These are phyloP conservation scores for Chiua virens DNA, from an alignment of 768 basidiomycete species.

Conservation along the genomic window DNA sequence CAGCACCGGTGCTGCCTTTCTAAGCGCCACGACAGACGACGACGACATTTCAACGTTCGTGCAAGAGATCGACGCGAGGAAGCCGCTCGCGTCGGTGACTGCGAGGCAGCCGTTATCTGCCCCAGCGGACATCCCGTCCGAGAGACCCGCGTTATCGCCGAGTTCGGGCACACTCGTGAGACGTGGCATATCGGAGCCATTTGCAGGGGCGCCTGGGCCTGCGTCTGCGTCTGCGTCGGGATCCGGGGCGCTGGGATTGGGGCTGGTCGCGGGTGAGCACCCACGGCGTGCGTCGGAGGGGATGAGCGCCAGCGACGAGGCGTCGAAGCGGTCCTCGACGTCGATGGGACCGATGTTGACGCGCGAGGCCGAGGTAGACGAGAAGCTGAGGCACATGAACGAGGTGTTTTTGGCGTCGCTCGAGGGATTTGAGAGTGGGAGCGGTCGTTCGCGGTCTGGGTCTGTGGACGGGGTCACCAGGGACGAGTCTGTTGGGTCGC, in stretches of 20 bases:
- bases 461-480: constrained; percentile 6
- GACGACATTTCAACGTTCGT: constrained; percentile 80
- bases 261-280: constrained; percentile 16
- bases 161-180: constrained; percentile 7
- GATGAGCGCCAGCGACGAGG: constrained; percentile 16
- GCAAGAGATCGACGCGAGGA: constrained; percentile 70
- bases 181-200: background rate
- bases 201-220: constrained; percentile 5
- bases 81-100: constrained; percentile 46
- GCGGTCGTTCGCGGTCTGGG: constrained; percentile 12
- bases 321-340: constrained; percentile 24
- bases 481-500: constrained; percentile 5
- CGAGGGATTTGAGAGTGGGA: constrained; percentile 51
- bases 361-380: constrained; percentile 65
- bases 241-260: constrained; percentile 11
- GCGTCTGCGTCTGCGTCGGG: constrained; percentile 1
- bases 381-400: constrained; percentile 63
- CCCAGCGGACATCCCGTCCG: background rate
- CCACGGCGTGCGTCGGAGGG: constrained; percentile 19
- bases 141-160: background rate
- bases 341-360: constrained; percentile 57
- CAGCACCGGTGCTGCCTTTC: constrained; percentile 36
- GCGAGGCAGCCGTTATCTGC: constrained; percentile 13
- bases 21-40: constrained; percentile 58
- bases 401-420: constrained; percentile 65